Base-by-base conservation (phyloP, 768 basidiomycete genomes). In the Cystofilobasidium macerans region DNA sequence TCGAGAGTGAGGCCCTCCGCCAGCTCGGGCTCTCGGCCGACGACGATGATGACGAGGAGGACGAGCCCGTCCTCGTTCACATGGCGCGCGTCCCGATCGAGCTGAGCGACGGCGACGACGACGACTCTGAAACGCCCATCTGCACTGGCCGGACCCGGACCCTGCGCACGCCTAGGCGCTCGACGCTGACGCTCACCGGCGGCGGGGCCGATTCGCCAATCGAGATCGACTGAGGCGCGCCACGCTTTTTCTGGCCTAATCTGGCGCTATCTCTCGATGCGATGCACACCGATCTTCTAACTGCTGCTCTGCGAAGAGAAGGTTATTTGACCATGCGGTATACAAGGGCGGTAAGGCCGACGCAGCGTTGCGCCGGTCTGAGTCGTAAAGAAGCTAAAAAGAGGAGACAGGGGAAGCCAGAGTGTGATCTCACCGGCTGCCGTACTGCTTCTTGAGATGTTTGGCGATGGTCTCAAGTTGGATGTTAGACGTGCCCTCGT, bases 401-500 rank as follows among this genome's bases (percentile, higher is more conserved):
- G n/a, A 20, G 4, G 45, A n/a, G 22, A n/a, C 4, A 47, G 45
- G 45, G 7, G n/a, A 47, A 42, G 45, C 22, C 14, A n/a, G n/a
- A 7, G 6, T 6, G 14, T 20, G 4, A 7, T 8, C 22, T 5
- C 4, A 20, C 24, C 45, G 43, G n/a, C 38, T 13, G 20, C 53
- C 57, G 32, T 58, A 56, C 38, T 35, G 13, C 61, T 59, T 62
- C 61, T 59, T 54, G 63, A 94, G 82, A 69, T 87, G 84, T 77
- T 87, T 94, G 6, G 92, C 89, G 71, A 99, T 95, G 0, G 95
- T 99, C 77, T 93, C 86, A 38, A 97, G 79, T 75, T 98, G 95
- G 66, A 99, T 98, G 75, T 98, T 99, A n/a, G 87, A 90, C 51
- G 94, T 97, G 43, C 94, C 91, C 73, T 92, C 89, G 71, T 91